Evolutionary conservation across 78 protist genomes (phyloP), one percentile per base, ranked within the genome.

Genomic region (Guillardia theta): DNA sequence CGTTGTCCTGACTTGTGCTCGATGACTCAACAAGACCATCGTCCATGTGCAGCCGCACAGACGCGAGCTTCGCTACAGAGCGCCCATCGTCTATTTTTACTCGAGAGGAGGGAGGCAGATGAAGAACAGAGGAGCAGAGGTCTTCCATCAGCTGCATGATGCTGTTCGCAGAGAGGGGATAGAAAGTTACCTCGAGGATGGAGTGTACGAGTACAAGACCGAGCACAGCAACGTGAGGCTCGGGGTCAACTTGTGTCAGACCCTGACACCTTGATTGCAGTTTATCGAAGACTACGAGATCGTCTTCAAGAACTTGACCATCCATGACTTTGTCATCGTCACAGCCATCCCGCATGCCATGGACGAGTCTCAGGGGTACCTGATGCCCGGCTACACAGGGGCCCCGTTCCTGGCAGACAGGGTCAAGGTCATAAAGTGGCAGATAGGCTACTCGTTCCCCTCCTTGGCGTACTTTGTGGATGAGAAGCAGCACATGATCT

Each of bases 371-470:
- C n/a, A 36, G 4, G 83, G 83, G 8, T 46, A 22, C 12, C 90
- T 78, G 50, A 15, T 70, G 83, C 90, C 90, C 0, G 53, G 53
- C 15, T 78, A 37, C 48, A 8, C 64, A 12, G 93, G 93, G 30
- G 93, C 9, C 21, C 93, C 93, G 1, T 27, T 27, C 64, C 33
- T 88, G 53, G 54, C 70, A 1, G 33, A 88, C 45, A 54, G 93
- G 19, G 6, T 64, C 15, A 54, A 64, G 39, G 30, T 88, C 47
- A 48, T 88, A 9, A 48, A 48, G 64, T 87, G 92, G 93, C 93
- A 88, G 64, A 88, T 88, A 4, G 93, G 93, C 9, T 88, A 48
- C 93, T 88, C 93, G 30, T 88, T 33, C 54, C 93, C 93, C 12
- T 43, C 53, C 93, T 48, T 88, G 27, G n/a, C 21, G 22, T 88